Evolutionary conservation across 768 basidiomycete genomes (phyloP), one percentile per base, ranked within the genome.

Genomic region (Naganishia randhawae): DNA sequence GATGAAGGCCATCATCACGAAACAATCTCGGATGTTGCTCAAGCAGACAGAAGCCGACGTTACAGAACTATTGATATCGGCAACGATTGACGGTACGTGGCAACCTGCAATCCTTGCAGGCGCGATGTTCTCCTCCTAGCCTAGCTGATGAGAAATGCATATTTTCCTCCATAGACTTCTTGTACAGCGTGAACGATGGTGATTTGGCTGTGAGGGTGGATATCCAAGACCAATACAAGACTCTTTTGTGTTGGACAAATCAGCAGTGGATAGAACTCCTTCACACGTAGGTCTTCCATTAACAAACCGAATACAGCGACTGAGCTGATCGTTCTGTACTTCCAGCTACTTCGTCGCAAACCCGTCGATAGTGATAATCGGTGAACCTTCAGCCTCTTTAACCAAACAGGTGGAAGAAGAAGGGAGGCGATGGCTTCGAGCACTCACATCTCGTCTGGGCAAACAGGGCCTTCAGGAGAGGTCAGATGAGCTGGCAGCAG

Each of bases 381-480:
- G 94, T 25, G 90, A 87, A 75, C 96, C 96, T 4, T 98, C 96
- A 0, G 89, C 91, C 3, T 81, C 81, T 13, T 84, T 98, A 32
- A 90, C 89, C 0, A 87, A 88, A 39, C 87, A 86, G 71, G 83
- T 98, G 22, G 90, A 92, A 73, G 83, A 83, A 50, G 87, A 88
- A 37, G 92, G 96, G 77, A 91, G 89, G 77, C 84, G 82, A 16
- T 87, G 94, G 64, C 82, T 93, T 29, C 85, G 84, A 3, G 83
- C 82, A 9, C 91, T 92, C 77, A 84, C 88, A 35, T 81, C 84
- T 69, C 78, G 78, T 41, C 85, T 96, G 10, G 96, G 95, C 27
- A 84, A 86, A 32, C 87, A 88, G 29, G 96, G 96, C 19, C 84
- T 99, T 65, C 85, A 85, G 53, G 83, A 85, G 71, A 87, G 87